Percentiles rank a stretch among this genome's conserved stretches.
phyloP scores from a whole-genome alignment of 2,329 filamentous ascomycete genomes.

The Sphaerostilbella broomeana region DNA sequence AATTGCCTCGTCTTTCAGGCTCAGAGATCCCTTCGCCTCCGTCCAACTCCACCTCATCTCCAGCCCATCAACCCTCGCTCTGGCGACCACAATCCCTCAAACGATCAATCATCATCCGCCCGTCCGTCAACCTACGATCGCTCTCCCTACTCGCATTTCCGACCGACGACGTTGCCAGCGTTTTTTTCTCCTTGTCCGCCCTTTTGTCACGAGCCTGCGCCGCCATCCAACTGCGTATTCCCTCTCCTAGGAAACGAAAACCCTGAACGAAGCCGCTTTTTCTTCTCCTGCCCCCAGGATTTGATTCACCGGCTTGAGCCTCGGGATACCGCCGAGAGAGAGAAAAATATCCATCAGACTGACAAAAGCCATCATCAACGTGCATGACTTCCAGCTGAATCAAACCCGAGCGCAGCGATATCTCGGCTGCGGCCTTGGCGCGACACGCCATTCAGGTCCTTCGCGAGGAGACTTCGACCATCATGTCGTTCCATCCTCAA shows the following conservation, averaged over 20 bases:
- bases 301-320: too few relatives aligned
- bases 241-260: slow-evolving; percentile 4
- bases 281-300: slow-evolving; percentile 6
- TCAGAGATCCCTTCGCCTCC: slow-evolving; percentile 15
- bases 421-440: slow-evolving; percentile 27
- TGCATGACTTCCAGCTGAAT: slow-evolving; percentile 25
- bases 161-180: slow-evolving; percentile 5
- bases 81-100: background rate
- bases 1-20: slow-evolving; percentile 29
- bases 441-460: slow-evolving; percentile 25
- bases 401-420: slow-evolving; percentile 25
- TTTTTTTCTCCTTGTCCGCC: background rate
- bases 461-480: slow-evolving; percentile 29
- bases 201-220: too few relatives aligned
- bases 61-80: slow-evolving; percentile 6
- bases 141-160: background rate
- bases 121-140: slow-evolving; percentile 9
- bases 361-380: slow-evolving; percentile 12
- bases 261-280: slow-evolving; percentile 3
- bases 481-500: slow-evolving; percentile 61
- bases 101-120: slow-evolving; percentile 6
- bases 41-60: slow-evolving; percentile 16
- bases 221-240: background rate
- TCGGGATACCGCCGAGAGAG: too few relatives aligned
- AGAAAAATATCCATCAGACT: background rate